These are phyloP conservation scores for Clonostachys solani DNA, from an alignment of 2,329 filamentous ascomycete species.

Conservation along the genomic window DNA sequence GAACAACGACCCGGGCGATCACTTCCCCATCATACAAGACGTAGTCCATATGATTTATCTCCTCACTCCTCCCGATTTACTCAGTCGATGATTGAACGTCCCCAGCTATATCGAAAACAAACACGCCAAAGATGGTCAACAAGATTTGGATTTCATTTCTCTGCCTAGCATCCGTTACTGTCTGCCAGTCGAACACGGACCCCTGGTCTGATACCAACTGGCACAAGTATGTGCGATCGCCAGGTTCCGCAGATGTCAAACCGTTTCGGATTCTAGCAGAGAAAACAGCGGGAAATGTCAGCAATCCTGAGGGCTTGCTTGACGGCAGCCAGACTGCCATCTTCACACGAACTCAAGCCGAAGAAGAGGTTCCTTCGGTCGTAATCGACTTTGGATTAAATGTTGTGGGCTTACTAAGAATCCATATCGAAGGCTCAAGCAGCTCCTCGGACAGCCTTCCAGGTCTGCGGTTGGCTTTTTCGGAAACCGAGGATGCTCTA, in stretches of 20 bases:
- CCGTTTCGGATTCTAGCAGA: background rate
- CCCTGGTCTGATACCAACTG: conserved; percentile 1
- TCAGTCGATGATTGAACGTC: no score
- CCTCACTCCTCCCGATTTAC: no score
- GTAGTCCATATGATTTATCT: no score
- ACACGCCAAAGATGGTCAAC: no score
- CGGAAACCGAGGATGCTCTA: conserved; percentile 40
- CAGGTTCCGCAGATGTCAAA: background rate
- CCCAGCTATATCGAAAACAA: no score
- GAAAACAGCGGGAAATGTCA: conserved; percentile 1
- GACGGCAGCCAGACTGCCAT: background rate
- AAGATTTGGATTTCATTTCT: no score
- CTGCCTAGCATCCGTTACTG: no score
- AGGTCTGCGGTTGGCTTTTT: conserved; percentile 41
- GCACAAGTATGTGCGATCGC: conserved; percentile 3
- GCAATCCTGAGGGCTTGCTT: conserved; percentile 1
- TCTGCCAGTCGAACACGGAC: background rate
- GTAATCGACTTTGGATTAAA: conserved; percentile 47
- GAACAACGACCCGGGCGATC: no score
- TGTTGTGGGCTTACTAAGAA: conserved; percentile 34
- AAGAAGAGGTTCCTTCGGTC: conserved; percentile 25
- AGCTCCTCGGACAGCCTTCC: conserved; percentile 18
- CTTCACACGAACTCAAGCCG: background rate
- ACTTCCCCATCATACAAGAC: no score
- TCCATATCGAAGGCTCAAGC: conserved; percentile 31